Evolutionary conservation across 2,329 filamentous ascomycete species (phyloP), one percentile per base, ranked within the genome.

Genomic region (Xylaria sp.): DNA sequence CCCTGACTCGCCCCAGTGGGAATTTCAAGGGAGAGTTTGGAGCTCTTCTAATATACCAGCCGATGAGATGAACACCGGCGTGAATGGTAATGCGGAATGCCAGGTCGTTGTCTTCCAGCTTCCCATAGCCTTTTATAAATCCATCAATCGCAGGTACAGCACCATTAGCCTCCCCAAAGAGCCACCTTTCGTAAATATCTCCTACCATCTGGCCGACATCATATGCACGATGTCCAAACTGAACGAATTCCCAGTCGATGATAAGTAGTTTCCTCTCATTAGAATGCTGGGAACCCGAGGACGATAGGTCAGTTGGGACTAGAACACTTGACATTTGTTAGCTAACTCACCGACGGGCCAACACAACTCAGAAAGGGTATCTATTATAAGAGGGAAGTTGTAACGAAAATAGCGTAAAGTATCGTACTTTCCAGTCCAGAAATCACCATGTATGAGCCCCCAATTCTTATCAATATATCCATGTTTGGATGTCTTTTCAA

Each of bases 401-500:
- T 1, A 18, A 18, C 4, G 13, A 44, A n/a, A n/a, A 2, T n/a
- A 18, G 2, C 8, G 8, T 18, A 3, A 16, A 16, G 16, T 5
- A 2, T 75, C 81, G 50, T 78, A 83, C 81, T 83, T 84, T 4
- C 80, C 81, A 5, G 79, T 75, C 78, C 81, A 83, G 53, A 83
- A 81, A 63, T 83, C 81, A 0, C 82, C 81, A 67, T 83, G 82
- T 23, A 84, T 75, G 16, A 76, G 40, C 1, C 76, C 75, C 72
- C 74, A 74, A 0, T 61, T 25, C 3, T 35, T 32, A 5, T 54
- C 65, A 1, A 54, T 53, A 5, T 32, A 27, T 12, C 42, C 48
- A 5, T 51, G 29, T 27, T 37, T 42, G 6, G 60, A 47, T 3
- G 9, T 16, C n/a, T 29, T 44, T 32, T 37, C 35, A 53, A 67